Evolutionary conservation across 768 basidiomycete species (phyloP), one percentile per base, ranked within the genome.

Genomic region (Pleurotus giganteus): DNA sequence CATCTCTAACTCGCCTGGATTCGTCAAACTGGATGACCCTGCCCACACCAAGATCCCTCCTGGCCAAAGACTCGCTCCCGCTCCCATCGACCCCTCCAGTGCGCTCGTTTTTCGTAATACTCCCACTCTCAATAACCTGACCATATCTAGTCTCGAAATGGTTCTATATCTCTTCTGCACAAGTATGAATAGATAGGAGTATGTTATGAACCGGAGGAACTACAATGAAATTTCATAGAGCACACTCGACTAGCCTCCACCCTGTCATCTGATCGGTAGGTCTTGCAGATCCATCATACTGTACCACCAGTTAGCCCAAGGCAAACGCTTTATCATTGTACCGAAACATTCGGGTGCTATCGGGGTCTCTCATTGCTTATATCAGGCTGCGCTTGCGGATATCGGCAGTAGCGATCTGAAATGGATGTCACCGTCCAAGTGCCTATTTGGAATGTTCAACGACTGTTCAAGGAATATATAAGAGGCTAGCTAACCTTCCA

Each of bases 401-500:
- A 96, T 58, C 91, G 81, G 74, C 95, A 98, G 63, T 85, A 91
- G 31, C 82, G 82, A 71, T 97, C 95, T 15, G 91, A 84, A 53
- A 98, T 91, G 47, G 89, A 94, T 8, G 91, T 91, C 26, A 98
- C 89, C 8, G 89, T 92, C 91, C 91, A 95, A 17, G 90, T 93
- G 53, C 91, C 91, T 92, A 56, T 41, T n/a, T 53, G 37, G 49
- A 19, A n/a, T 0, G 21, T 28, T 53, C 26, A 59, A 34, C 17
- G 44, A 42, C 11, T 27, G 34, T 11, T 50, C 26, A 28, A 6
- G 15, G 23, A 7, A 15, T 39, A 0, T 34, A 7, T 43, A n/a
- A n/a, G 29, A 56, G 45, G 46, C 52, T 7, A 21, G 70, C 75
- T 57, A 67, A 82, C 96, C 96, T 78, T 97, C 94, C 42, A 90